Evolutionary conservation across 805 yeast genomes (phyloP).

Genomic region (Ogataea neopini): DNA sequence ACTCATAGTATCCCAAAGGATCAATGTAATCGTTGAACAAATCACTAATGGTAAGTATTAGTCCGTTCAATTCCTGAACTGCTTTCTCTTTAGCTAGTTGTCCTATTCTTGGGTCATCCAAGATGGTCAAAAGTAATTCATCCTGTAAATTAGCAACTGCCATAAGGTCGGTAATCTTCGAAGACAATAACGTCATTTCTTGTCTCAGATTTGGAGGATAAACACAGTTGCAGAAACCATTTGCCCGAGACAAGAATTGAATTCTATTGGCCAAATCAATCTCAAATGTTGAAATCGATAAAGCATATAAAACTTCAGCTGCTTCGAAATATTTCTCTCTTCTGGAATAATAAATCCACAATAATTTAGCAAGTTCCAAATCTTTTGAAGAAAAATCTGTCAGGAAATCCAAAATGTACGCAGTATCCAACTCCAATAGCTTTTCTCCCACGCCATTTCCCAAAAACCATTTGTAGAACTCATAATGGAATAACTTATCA

Average conservation of each 20-base stretch:
- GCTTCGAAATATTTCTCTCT: conserved; percentile 77
- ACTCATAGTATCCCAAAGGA: conserved; percentile 82
- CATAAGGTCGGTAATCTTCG: conserved; percentile 72
- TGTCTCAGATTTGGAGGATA: conserved; percentile 78
- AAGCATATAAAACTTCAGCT: conserved; percentile 73
- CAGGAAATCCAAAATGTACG: conserved; percentile 75
- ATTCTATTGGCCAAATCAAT: conserved; percentile 72
- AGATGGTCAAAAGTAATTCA: conserved; percentile 54
- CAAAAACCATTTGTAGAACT: conserved; percentile 90
- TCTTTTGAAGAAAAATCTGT: conserved; percentile 64
- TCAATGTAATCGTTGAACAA: conserved; percentile 84
- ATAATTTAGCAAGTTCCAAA: conserved; percentile 71
- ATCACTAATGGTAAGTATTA: conserved; percentile 71
- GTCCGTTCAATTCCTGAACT: conserved; percentile 55
- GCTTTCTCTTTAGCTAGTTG: conserved; percentile 53
- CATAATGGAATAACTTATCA: conserved; percentile 88
- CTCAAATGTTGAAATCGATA: conserved; percentile 74
- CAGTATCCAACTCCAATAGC: conserved; percentile 77
- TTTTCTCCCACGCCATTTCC: conserved; percentile 74
- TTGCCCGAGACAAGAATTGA: conserved; percentile 87
- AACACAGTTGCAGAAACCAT: conserved; percentile 86
- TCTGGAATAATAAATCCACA: conserved; percentile 89
- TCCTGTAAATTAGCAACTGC: conserved; percentile 87
- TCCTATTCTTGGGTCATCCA: conserved; percentile 50
- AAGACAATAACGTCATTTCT: conserved; percentile 68